Base-by-base conservation (phyloP, 2,329 filamentous ascomycete species). In the Dryadomyces quercivorus region DNA sequence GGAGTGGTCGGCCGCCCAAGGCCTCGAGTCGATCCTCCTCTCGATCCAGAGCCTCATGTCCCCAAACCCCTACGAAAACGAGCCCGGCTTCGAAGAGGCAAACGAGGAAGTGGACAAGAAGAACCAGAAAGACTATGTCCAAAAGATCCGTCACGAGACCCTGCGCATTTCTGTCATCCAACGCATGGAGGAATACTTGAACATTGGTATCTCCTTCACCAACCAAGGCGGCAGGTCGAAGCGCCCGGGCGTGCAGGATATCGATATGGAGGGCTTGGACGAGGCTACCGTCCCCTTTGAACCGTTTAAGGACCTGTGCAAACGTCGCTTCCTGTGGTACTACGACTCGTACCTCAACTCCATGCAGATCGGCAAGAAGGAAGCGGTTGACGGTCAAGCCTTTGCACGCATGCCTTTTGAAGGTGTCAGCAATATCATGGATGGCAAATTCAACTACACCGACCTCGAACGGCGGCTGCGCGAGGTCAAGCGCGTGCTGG, bases 21-120 rank as follows among this genome's bases (percentile, higher is more conserved):
- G 93, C 7, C 75, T 98, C 1, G 93, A 97, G 67, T 97, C 92
- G 1, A 88, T 97, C 50, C 70, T 98, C 50, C 81, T 97, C 53
- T 97, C 92, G 5, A 96, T 98, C 55, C 93, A 98, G 69, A 96
- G 91, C 67, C 75, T 98, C 47, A 91, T 98, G 85, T 95, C 90
- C 1, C 72, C 81, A 31, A 95, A 96, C 62, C 93, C 92, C 0
- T 97, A 95, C 69, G 88, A 93, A 65, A 96, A 97, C 63, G 93
- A 98, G 66, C 93, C 93, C 1, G 93, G 93, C 6, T 96, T 88
- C 62, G 92, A 97, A 66, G 78, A 86, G 57, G 80, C 84, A 13
- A 85, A 84, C 48, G 76, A 79, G 9, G 70, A 76, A 1, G 70
- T 75, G 4, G 89, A 95, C 66, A 85, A 87, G 69, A 81, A 83